A percentile compares a stretch with the other conserved stretches of the same genome.
Evolutionary conservation across 805 yeast genomes (phyloP).

Genomic region (Starmerella khaoyaiensis): DNA sequence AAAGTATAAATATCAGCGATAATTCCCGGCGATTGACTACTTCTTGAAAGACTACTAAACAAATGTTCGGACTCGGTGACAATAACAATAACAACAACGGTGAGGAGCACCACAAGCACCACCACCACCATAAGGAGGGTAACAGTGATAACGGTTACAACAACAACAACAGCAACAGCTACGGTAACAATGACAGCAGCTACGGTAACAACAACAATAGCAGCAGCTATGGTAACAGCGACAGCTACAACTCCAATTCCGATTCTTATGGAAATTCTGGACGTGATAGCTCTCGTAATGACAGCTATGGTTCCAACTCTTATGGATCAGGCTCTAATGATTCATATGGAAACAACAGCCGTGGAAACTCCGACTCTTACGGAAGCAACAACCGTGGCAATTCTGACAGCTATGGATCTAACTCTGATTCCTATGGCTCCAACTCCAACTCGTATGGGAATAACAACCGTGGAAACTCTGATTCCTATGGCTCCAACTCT

Average conservation of each 20-base stretch:
- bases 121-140: conserved; percentile 3
- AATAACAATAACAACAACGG: conserved; percentile 2
- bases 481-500: conserved; percentile 4
- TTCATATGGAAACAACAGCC: neutral
- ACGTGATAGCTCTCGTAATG: neutral
- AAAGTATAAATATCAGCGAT: too few relatives aligned
- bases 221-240: conserved; percentile 1
- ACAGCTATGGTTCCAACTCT: conserved; percentile 1
- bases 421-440: conserved; percentile 1
- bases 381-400: conserved; percentile 2
- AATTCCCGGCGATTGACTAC: too few relatives aligned
- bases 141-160: neutral
- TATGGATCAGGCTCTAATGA: neutral
- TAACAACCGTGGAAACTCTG: neutral
- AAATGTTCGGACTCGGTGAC: conserved; percentile 9
- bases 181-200: conserved; percentile 1
- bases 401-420: conserved; percentile 1
- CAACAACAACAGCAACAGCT: neutral
- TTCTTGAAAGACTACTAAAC: too few relatives aligned
- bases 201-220: neutral
- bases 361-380: neutral
- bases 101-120: neutral
- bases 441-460: neutral
- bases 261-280: neutral
- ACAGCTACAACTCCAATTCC: conserved; percentile 1